Percentiles rank a stretch among this genome's conserved stretches.
Conservation (phyloP, 768 basidiomycete species). For the Phanerodontia chrysosporium region DNA sequence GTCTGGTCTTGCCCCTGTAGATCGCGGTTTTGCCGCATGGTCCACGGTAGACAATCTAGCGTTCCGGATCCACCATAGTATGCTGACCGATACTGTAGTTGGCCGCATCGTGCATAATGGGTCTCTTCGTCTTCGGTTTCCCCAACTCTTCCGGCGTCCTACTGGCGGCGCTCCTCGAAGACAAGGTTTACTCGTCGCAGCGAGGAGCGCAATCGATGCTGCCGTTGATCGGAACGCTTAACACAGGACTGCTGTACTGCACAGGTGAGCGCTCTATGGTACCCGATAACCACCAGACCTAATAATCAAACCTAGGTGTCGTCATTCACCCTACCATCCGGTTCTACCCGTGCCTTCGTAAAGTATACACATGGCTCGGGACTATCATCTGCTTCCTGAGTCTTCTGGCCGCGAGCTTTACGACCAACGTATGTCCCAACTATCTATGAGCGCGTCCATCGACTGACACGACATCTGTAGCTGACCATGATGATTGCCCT, state of each 20-base stretch:
- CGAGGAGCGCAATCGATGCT: slow-evolving; percentile 15
- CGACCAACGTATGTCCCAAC: slow-evolving; percentile 16
- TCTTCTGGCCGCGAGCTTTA: slow-evolving; percentile 25
- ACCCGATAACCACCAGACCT: neutral
- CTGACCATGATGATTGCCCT: slow-evolving; percentile 21
- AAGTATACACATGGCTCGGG: slow-evolving; percentile 20
- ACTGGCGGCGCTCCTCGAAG: slow-evolving; percentile 22
- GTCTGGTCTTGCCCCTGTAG: neutral
- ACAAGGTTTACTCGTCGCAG: slow-evolving; percentile 16
- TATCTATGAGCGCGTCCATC: no score
- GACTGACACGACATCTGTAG: slow-evolving; percentile 7
- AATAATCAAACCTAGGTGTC: slow-evolving; percentile 11
- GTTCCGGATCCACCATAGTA: no score
- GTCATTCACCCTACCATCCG: slow-evolving; percentile 22
- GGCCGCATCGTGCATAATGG: slow-evolving; percentile 22
- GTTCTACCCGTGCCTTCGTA: slow-evolving; percentile 21
- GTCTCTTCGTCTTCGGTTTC: slow-evolving; percentile 27
- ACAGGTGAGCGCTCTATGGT: slow-evolving; percentile 5
- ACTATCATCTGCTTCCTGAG: slow-evolving; percentile 20
- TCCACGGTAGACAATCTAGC: neutral
- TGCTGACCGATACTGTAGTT: slow-evolving; percentile 12
- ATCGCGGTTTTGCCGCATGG: slow-evolving; percentile 10
- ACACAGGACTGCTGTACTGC: slow-evolving; percentile 17
- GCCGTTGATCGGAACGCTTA: slow-evolving; percentile 23
- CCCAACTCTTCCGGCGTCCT: slow-evolving; percentile 25